Evolutionary conservation across 371 early-diverging fungal genomes (phyloP).

Genomic region (Syncephalastrum contaminatum): DNA sequence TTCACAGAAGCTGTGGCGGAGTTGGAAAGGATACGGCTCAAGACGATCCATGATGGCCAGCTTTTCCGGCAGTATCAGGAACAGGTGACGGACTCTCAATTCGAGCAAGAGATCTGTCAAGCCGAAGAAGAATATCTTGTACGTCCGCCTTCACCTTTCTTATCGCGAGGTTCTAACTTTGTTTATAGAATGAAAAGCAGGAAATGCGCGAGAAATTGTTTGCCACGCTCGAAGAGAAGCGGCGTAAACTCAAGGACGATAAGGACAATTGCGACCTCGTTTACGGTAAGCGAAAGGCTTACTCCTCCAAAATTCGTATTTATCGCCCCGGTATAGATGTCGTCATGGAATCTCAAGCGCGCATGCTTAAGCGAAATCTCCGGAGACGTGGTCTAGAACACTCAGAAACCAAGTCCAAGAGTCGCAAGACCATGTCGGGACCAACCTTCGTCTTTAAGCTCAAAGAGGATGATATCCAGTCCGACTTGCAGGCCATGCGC

Average conservation of each 20-base stretch:
- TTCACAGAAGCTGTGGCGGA: slow-evolving; percentile 63
- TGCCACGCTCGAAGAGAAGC: slow-evolving; percentile 70
- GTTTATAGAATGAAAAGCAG: slow-evolving; percentile 59
- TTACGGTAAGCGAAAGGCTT: slow-evolving; percentile 43
- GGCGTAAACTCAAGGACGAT: slow-evolving; percentile 78
- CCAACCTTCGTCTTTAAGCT: slow-evolving; percentile 38
- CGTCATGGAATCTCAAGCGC: slow-evolving; percentile 33
- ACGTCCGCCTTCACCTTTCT: slow-evolving; percentile 2
- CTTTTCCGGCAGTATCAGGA: slow-evolving; percentile 70
- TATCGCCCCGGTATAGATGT: slow-evolving; percentile 25
- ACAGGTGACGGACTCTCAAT: slow-evolving; percentile 66
- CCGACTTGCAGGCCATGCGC: slow-evolving; percentile 43
- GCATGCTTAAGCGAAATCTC: slow-evolving; percentile 38
- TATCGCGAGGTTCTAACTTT: slow-evolving; percentile 4
- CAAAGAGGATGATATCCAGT: slow-evolving; percentile 39
- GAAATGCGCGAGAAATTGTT: slow-evolving; percentile 73
- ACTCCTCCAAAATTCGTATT: neutral
- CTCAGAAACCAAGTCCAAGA: slow-evolving; percentile 36
- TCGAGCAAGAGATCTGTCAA: slow-evolving; percentile 49
- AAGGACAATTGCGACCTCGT: slow-evolving; percentile 78
- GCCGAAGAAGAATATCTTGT: slow-evolving; percentile 59
- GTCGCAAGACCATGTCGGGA: slow-evolving; percentile 41
- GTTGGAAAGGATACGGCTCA: slow-evolving; percentile 56
- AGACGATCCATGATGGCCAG: slow-evolving; percentile 52
- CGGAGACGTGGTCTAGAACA: slow-evolving; percentile 42